Conservation (phyloP, 306 rosid species). For the Cyamopsis tetragonoloba region DNA sequence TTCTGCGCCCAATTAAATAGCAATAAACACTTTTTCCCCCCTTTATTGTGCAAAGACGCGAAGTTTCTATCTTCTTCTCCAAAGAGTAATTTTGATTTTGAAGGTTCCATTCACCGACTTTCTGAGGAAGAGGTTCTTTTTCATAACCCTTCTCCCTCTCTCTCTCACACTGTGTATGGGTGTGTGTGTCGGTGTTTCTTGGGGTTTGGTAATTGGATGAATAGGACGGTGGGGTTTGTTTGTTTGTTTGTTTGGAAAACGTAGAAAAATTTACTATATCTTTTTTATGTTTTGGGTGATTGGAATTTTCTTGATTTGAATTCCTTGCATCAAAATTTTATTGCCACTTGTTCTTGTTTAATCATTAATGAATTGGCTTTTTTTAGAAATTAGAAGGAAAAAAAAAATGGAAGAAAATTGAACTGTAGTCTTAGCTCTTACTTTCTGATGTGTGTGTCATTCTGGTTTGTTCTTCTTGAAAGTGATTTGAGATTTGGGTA, state of each 20-base stretch:
- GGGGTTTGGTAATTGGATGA: slow-evolving; percentile 4
- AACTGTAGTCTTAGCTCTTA: slow-evolving; percentile 6
- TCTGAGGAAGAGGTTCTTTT: slow-evolving; percentile 28
- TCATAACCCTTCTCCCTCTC: neutral
- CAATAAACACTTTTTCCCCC: slow-evolving; percentile 24
- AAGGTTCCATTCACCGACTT: slow-evolving; percentile 20
- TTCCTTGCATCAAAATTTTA: neutral
- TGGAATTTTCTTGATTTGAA: neutral
- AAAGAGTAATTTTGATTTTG: neutral
- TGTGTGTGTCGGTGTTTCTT: slow-evolving; percentile 38
- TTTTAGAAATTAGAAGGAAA: neutral
- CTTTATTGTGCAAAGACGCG: neutral
- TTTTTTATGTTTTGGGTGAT: neutral
- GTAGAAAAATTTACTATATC: neutral
- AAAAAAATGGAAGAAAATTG: neutral
- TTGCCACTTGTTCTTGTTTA: slow-evolving; percentile 5
- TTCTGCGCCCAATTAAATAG: slow-evolving; percentile 26
- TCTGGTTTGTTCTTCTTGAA: slow-evolving; percentile 14
- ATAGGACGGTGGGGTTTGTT: slow-evolving; percentile 5
- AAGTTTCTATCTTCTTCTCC: slow-evolving; percentile 14
- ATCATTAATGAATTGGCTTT: slow-evolving; percentile 2
- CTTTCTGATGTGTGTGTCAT: neutral
- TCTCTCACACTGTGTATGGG: slow-evolving; percentile 3
- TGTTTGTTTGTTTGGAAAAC: slow-evolving; percentile 11
- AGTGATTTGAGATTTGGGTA: neutral